Evolutionary conservation across 1,139 yeast species (phyloP), one percentile per base, ranked within the genome.

Genomic region (Geotrichum cucujoidarum): DNA sequence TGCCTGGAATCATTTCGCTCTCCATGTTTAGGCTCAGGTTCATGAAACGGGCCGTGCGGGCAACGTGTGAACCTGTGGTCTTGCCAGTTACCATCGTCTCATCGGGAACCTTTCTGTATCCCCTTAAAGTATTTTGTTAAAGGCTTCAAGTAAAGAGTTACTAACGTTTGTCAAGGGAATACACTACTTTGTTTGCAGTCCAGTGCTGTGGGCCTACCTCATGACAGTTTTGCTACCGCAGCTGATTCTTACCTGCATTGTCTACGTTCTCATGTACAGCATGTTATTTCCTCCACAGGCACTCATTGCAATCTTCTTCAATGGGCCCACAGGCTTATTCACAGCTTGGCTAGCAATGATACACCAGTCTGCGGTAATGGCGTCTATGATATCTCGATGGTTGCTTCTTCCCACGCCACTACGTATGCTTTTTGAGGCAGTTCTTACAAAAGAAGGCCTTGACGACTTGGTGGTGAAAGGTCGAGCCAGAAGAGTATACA

Each of bases 371-470:
- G 71, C 75, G 3, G 69, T 73, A 32, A 63, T 80, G 8, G 72
- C 85, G 2, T 68, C 72, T n/a, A 66, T 77, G 35, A 56, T 81
- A 4, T 72, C 78, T 4, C 70, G 73, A n/a, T 58, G 69, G 29
- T 54, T 78, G 2, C 64, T 83, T n/a, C 68, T 81, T 60, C 85
- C 88, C 0, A 70, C 71, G 10, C 78, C 85, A 4, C 73, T 81
- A 51, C 69, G 69, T 25, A 62, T 69, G 33, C 68, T 81, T 1
- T 83, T 83, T 61, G 90, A 83, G 57, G 71, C 69, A 10, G 60
- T 82, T 0, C 58, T 84, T 43, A 66, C 73, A 34, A 65, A 68
- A 45, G 78, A 81, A 55, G 75, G 75, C 32, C 61, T 72, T 24
- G 76, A 75, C 51, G 75, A 75, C 50, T 62, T 77, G 21, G 77